Base-by-base conservation (phyloP, 1,284 basidiomycete species). In the Neonothopanus nambi region DNA sequence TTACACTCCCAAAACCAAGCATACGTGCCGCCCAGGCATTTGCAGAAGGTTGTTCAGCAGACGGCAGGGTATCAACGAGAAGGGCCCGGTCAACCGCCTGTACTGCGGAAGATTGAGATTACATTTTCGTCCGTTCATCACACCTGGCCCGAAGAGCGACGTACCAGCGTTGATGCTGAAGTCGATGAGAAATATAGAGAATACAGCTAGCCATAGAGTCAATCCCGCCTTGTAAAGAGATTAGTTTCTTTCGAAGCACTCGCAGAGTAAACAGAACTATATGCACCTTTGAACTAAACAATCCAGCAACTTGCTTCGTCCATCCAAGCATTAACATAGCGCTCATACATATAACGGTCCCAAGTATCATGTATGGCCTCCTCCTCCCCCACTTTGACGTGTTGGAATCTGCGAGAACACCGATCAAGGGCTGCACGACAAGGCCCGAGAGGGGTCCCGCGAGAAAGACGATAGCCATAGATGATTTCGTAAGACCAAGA, bases 11-110 rank as follows among this genome's bases (percentile, higher is more conserved):
- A 35, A 92, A 65, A 0, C 89, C 90, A 47, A 89, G 75, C 88
- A 98, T 93, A 20, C 91, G 78, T 0, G 93, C 93, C 1, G 93
- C 95, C 95, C 96, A 99, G 0, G 95, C 96, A 67, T 95, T 98
- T 0, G 89, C 95, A 18, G 82, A 77, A 7, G 93, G 85, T 67
- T 98, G 96, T 45, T 85, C 78, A 0, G 79, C 69, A 0, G 89
- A 76, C 39, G 83, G 87, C 7, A 89, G 65, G 0, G 75, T 84
- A 59, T 91, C 88, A 1, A 95, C 86, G 15, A 93, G 73, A 5
- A 94, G 76, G 0, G 91, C 89, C 38, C 93, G 87, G 65, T 94
- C 91, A 24, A 91, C 81, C 0, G 93, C 91, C 68, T 89, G 87
- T 1, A 94, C 89, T 84, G 59, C 37, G 39, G 36, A 51, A 35